These are phyloP conservation scores for Aureobasidium mangrovei DNA, from an alignment of 2,329 filamentous ascomycete species.

Conservation along the genomic window DNA sequence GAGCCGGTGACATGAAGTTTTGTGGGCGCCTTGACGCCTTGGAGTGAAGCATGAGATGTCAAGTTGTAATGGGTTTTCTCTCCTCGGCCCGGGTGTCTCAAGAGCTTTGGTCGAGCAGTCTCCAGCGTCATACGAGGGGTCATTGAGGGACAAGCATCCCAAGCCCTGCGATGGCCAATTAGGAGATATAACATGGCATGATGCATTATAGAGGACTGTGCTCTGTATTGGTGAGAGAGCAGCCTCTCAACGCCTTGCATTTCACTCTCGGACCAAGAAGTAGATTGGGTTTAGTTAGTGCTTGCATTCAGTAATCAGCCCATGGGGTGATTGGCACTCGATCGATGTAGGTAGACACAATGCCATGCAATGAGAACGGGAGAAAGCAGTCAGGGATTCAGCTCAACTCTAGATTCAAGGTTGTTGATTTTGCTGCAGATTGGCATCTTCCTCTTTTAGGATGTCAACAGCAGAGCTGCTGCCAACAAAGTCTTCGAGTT, in stretches of 20 bases:
- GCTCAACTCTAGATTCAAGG: background rate
- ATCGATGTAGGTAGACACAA: background rate
- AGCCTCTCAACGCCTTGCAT: background rate
- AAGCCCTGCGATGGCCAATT: background rate
- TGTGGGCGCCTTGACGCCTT: background rate
- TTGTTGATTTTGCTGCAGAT: background rate
- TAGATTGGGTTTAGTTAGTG: background rate
- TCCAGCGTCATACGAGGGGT: background rate
- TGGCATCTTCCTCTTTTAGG: constrained; percentile 22
- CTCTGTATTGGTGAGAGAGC: background rate
- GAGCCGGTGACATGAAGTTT: background rate
- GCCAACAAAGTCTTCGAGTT: constrained; percentile 92
- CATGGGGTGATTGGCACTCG: background rate
- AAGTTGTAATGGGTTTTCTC: background rate
- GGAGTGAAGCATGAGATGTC: background rate
- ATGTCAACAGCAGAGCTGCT: constrained; percentile 80
- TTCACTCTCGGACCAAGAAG: background rate
- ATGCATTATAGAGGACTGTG: background rate
- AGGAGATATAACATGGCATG: background rate
- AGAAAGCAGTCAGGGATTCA: too few species aligned
- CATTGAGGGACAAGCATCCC: background rate
- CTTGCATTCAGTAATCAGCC: background rate
- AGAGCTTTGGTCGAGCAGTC: background rate
- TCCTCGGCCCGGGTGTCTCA: background rate
- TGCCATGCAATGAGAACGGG: too few species aligned